Base-by-base conservation (phyloP, 1,139 yeast species). In the Pichia terricola region DNA sequence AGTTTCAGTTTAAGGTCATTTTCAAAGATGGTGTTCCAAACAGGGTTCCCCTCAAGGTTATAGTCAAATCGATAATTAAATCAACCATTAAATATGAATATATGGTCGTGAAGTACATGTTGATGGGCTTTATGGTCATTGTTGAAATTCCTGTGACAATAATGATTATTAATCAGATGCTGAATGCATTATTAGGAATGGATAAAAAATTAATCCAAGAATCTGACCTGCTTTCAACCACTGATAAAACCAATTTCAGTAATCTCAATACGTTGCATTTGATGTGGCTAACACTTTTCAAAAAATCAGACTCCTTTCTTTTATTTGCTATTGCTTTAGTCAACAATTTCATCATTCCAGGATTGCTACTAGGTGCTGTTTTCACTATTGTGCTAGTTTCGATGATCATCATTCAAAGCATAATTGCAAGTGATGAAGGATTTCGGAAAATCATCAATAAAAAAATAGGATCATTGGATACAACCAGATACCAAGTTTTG, bases 361-460 rank as follows among this genome's bases (percentile, higher is more conserved):
- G 80, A 3, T 47, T 66, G 10, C 53, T 68, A 22, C 67, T 69
- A 46, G 60, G 71, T 4, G 25, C 53, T 67, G 26, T 46, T 4
- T 43, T 45, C 28, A 35, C 46, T 8, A n/a, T 50, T 7, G 28
- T 42, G 1, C 37, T 53, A 8, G 45, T 53, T n/a, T 40, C 52
- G 25, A 40, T 51, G 39, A 39, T 49, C 1, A 43, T 53, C 5
- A 48, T 53, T 31, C 82, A 79, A 56, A 88, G 81, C 54, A 78
- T 83, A 77, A 81, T 82, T n/a, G 75, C 76, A 1, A 65, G 79
- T 44, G 91, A 82, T 57, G 78, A 78, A 40, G 85, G 85, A 0
- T 81, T 79, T 57, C 60, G 67, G 36, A 78, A 75, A 56, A 65
- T 80, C 55, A 64, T 81, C 27, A 57, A 70, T 44, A 73, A 68